phyloP scores from a whole-genome alignment of 2,329 filamentous ascomycete genomes.

The Microdochium bolleyi region DNA sequence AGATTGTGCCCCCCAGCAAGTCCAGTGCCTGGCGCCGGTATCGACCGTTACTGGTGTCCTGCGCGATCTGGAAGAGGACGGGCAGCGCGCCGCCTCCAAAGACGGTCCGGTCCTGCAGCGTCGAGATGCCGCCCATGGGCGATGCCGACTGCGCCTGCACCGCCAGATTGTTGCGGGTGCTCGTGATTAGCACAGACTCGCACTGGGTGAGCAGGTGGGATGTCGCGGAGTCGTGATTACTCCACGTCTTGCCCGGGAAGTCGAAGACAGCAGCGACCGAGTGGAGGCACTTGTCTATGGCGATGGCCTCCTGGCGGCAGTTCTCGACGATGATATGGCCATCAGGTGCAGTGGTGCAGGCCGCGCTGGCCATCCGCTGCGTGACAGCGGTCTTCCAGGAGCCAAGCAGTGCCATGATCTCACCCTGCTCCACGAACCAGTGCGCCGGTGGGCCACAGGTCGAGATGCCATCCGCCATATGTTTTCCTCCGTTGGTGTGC shows the following conservation, averaged over 20 bases:
- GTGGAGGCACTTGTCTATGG: no score
- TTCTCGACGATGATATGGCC: no score
- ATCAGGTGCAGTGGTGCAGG: no score
- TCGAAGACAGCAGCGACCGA: neutral
- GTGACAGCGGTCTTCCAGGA: no score
- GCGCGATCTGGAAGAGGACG: neutral
- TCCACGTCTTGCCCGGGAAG: neutral
- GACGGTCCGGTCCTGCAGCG: neutral
- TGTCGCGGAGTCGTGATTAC: neutral
- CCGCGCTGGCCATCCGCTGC: no score
- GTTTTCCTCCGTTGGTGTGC: neutral
- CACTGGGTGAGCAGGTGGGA: neutral
- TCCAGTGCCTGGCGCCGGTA: neutral
- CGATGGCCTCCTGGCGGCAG: no score
- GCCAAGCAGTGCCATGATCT: no score
- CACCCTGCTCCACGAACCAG: no score
- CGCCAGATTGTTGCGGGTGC: neutral
- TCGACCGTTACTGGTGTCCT: no score
- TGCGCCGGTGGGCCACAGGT: no score
- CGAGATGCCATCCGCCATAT: no score
- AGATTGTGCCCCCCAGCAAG: neutral
- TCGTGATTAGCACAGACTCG: neutral
- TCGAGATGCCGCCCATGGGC: neutral
- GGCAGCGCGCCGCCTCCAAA: neutral
- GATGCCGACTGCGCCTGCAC: neutral